Percentiles rank a stretch among this genome's conserved stretches.
Conservation (phyloP, 805 yeast species). For the Cyberlindnera xishuangbannaensis region DNA sequence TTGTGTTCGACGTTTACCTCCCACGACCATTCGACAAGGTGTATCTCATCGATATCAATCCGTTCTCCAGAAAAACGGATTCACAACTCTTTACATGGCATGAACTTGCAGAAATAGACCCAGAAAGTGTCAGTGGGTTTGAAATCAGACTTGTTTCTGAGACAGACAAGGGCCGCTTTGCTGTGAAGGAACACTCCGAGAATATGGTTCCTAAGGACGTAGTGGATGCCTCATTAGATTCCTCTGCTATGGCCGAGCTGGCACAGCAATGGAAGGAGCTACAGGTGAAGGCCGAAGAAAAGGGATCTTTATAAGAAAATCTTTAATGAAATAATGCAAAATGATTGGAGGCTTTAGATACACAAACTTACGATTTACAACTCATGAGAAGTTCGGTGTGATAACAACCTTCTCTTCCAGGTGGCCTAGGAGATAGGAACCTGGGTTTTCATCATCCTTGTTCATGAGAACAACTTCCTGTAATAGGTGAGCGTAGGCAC, state of each 20-base stretch:
- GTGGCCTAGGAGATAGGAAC: conserved; percentile 46
- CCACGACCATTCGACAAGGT: conserved; percentile 67
- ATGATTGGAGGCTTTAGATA: no score
- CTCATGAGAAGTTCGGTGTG: conserved; percentile 41
- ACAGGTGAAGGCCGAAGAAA: conserved; percentile 24
- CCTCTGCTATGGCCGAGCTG: conserved; percentile 63
- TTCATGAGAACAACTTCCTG: conserved; percentile 66
- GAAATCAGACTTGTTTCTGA: conserved; percentile 64
- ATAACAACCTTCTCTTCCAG: conserved; percentile 52
- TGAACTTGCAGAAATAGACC: conserved; percentile 45
- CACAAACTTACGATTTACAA: background rate
- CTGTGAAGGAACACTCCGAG: conserved; percentile 78
- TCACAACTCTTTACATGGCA: conserved; percentile 79
- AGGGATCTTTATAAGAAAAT: background rate
- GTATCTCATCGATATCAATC: conserved; percentile 79
- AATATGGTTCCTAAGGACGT: conserved; percentile 90
- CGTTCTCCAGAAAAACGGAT: conserved; percentile 75
- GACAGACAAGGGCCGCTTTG: conserved; percentile 69
- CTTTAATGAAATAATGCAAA: no score
- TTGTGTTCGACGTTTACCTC: conserved; percentile 76
- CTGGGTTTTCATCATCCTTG: conserved; percentile 29
- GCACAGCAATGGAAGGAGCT: conserved; percentile 54
- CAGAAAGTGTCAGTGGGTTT: conserved; percentile 30
- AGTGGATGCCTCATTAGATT: conserved; percentile 72
- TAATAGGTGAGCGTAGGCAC: conserved; percentile 60